Evolutionary conservation across 495 filamentous ascomycete species (phyloP).

Genomic region (Tuber indicum): DNA sequence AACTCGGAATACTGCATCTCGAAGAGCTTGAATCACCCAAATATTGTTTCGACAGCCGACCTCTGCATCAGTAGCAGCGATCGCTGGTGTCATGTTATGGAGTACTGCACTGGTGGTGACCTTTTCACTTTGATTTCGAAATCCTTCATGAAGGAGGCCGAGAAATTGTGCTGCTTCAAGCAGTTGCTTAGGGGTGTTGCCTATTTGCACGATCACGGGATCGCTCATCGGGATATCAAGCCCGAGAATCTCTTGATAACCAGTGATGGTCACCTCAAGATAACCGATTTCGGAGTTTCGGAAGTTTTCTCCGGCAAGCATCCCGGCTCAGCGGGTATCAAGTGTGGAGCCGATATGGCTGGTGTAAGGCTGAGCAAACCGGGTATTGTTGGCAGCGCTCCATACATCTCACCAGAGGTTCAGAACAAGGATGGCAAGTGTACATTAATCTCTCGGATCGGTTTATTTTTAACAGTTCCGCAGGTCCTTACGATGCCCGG

Average conservation of each 20-base stretch:
- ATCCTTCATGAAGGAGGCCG: slow-evolving; percentile 54
- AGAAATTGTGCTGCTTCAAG: slow-evolving; percentile 71
- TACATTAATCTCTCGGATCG: slow-evolving; percentile 2
- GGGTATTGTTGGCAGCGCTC: slow-evolving; percentile 66
- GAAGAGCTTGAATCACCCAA: slow-evolving; percentile 68
- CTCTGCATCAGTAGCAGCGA: slow-evolving; percentile 58
- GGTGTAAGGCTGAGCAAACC: slow-evolving; percentile 61
- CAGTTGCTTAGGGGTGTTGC: slow-evolving; percentile 64
- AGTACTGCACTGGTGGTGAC: slow-evolving; percentile 70
- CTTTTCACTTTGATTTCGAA: slow-evolving; percentile 61
- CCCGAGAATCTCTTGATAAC: slow-evolving; percentile 69
- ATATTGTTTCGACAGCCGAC: slow-evolving; percentile 66
- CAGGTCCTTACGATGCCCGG: slow-evolving; percentile 64
- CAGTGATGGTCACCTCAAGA: slow-evolving; percentile 64
- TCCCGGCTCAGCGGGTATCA: slow-evolving; percentile 59
- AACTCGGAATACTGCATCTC: slow-evolving; percentile 73
- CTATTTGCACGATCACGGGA: slow-evolving; percentile 63
- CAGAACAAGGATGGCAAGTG: slow-evolving; percentile 53
- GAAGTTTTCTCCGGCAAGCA: slow-evolving; percentile 70
- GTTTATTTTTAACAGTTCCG: slow-evolving; percentile 21
- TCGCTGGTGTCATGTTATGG: slow-evolving; percentile 78
- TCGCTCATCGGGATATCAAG: slow-evolving; percentile 78
- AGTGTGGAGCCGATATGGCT: slow-evolving; percentile 60
- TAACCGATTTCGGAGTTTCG: slow-evolving; percentile 73
- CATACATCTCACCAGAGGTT: slow-evolving; percentile 75